phyloP scores from a whole-genome alignment of 108 stramenopile species.

The Cyclotella distinguenda region DNA sequence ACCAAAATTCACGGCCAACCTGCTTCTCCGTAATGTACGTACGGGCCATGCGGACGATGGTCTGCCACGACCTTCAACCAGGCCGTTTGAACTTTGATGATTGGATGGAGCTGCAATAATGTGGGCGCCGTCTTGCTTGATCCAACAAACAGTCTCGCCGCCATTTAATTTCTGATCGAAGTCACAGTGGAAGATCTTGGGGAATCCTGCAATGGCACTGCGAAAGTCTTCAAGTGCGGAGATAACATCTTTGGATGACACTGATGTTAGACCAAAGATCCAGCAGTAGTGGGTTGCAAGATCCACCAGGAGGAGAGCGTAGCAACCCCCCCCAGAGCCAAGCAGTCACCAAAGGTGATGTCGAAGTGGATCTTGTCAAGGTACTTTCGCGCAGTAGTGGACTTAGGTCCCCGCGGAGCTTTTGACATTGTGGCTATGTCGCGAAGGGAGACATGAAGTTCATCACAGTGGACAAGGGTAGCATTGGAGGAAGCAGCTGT shows the following conservation, averaged over 20 bases:
- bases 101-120: constrained; percentile 24
- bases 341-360: constrained; percentile 7
- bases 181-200: constrained; percentile 12
- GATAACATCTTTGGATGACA: constrained; percentile 5
- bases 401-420: neutral
- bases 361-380: constrained; percentile 16
- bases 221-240: constrained; percentile 1
- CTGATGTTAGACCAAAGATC: constrained; percentile 9
- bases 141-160: constrained; percentile 2
- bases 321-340: constrained; percentile 12
- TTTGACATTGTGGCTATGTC: constrained; percentile 10
- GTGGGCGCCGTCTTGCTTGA: neutral
- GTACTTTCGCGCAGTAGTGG: constrained; percentile 1
- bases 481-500: constrained; percentile 4
- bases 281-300: constrained; percentile 9
- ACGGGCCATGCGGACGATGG: constrained; percentile 11
- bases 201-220: neutral
- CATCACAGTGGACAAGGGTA: neutral
- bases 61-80: constrained; percentile 20
- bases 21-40: constrained; percentile 28
- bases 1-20: constrained; percentile 25
- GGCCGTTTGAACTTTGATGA: constrained; percentile 21
- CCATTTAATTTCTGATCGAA: constrained; percentile 25
- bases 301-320: constrained; percentile 18
- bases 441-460: neutral